These are phyloP conservation scores for Edaphochlamys debaryana DNA, from an alignment of 139 green algal species.

Conservation along the genomic window DNA sequence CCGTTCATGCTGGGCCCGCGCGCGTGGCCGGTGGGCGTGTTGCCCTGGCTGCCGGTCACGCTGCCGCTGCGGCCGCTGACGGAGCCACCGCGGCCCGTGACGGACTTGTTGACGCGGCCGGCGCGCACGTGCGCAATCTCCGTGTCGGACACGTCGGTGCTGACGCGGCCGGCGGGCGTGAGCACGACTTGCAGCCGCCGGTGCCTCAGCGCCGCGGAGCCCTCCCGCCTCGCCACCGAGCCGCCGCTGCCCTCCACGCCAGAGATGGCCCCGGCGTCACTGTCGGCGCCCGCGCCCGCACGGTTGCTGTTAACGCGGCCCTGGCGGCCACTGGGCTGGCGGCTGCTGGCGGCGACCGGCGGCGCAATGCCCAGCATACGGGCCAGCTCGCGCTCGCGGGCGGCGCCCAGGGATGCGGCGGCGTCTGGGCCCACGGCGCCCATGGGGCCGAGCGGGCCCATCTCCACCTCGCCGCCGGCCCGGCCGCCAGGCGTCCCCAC, in stretches of 20 bases:
- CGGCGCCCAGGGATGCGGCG: background rate
- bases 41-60: background rate
- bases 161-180: conserved; percentile 7
- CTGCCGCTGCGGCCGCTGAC: background rate
- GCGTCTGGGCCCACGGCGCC: too few relatives aligned
- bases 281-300: too few relatives aligned
- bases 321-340: background rate
- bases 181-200: conserved; percentile 2
- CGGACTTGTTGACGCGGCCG: conserved; percentile 3
- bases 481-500: too few relatives aligned
- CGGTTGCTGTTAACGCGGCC: too few relatives aligned
- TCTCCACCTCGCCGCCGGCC: background rate
- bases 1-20: background rate
- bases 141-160: background rate
- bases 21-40: too few relatives aligned
- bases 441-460: background rate
- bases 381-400: background rate
- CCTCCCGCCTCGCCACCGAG: background rate
- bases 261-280: too few relatives aligned
- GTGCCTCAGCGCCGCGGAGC: background rate
- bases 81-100: background rate
- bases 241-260: background rate
- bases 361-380: background rate
- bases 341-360: background rate
- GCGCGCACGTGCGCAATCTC: background rate